These are phyloP conservation scores for Marsdenia floribunda DNA, from an alignment of 257 asterid genomes.

Conservation along the genomic window DNA sequence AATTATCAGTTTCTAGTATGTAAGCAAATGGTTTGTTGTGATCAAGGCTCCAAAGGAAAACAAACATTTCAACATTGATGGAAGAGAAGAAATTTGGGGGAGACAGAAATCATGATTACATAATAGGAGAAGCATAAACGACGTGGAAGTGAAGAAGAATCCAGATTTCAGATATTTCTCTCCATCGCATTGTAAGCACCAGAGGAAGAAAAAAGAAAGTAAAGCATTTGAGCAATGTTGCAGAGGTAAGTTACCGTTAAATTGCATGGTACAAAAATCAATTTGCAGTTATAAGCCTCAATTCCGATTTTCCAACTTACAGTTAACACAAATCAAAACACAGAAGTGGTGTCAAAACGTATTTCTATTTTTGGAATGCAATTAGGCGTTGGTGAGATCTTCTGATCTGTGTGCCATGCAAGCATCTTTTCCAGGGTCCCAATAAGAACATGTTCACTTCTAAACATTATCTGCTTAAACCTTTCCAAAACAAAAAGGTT, in stretches of 20 bases:
- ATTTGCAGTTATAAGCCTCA: background rate
- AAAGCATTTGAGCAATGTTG: background rate
- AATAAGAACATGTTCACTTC: background rate
- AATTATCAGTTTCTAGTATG: background rate
- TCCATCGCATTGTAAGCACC: background rate
- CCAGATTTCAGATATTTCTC: background rate
- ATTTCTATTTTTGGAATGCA: background rate
- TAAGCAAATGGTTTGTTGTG: background rate
- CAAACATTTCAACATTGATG: background rate
- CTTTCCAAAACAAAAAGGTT: background rate
- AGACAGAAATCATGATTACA: background rate
- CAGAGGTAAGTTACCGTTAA: background rate
- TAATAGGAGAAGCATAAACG: background rate
- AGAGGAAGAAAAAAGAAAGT: background rate
- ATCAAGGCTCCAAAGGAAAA: background rate
- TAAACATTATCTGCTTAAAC: background rate
- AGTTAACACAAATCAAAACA: background rate
- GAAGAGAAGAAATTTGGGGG: background rate
- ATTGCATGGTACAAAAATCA: background rate
- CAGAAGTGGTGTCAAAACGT: background rate
- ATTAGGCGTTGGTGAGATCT: background rate
- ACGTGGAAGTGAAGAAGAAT: background rate
- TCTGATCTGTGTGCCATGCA: background rate
- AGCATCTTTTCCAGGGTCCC: background rate
- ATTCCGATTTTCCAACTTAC: background rate